phyloP scores from a whole-genome alignment of 129 eudicot species.

The Calendula officinalis region DNA sequence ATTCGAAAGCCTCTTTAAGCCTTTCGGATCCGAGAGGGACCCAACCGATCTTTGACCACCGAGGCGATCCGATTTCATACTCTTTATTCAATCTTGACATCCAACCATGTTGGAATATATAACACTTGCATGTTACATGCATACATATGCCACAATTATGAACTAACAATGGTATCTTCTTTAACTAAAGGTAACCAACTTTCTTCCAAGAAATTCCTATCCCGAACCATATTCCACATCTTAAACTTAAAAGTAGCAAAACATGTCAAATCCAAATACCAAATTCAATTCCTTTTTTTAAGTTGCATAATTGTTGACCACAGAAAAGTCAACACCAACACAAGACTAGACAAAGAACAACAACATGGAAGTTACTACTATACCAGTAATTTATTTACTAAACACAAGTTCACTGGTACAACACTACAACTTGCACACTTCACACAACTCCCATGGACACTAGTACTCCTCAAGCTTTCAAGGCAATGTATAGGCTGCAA shows the following conservation, averaged over 20 bases:
- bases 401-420: slow-evolving; percentile 35
- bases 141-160: slow-evolving; percentile 21
- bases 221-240: slow-evolving; percentile 39
- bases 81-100: slow-evolving; percentile 16
- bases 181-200: slow-evolving; percentile 25
- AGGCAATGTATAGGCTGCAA: slow-evolving; percentile 92
- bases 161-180: slow-evolving; percentile 31
- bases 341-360: slow-evolving; percentile 18
- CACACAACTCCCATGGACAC: slow-evolving; percentile 24
- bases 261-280: slow-evolving; percentile 23
- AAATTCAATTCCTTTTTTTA: slow-evolving; percentile 13
- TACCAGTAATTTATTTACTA: slow-evolving; percentile 36
- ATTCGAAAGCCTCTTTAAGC: slow-evolving; percentile 12
- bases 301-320: slow-evolving; percentile 23
- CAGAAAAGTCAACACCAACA: slow-evolving; percentile 32
- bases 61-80: slow-evolving; percentile 8
- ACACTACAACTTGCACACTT: slow-evolving; percentile 21
- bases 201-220: slow-evolving; percentile 19
- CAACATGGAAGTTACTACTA: slow-evolving; percentile 23
- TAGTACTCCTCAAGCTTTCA: slow-evolving; percentile 30
- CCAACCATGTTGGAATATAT: slow-evolving; percentile 29
- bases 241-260: slow-evolving; percentile 1
- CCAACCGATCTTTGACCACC: neutral
- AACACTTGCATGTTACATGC: slow-evolving; percentile 21
- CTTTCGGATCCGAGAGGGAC: slow-evolving; percentile 10